These are phyloP conservation scores for Wickerhamomyces sp. DNA, from an alignment of 1,139 yeast genomes.

Conservation along the genomic window DNA sequence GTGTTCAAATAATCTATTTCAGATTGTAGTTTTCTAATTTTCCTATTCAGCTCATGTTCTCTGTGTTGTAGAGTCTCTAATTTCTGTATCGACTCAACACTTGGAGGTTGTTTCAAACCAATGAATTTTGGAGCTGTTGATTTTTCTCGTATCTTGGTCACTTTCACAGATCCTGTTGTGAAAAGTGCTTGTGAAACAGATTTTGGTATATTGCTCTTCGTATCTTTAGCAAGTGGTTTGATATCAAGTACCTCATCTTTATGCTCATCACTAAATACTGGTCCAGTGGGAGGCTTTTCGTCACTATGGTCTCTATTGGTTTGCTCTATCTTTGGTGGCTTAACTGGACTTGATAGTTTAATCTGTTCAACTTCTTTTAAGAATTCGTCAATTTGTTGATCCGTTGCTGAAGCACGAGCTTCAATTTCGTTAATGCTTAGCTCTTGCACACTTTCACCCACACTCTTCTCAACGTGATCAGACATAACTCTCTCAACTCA, in stretches of 20 bases:
- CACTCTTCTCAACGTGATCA: neutral
- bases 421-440: no score
- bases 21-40: slow-evolving; percentile 30
- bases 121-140: slow-evolving; percentile 19
- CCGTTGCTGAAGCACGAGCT: slow-evolving; percentile 13
- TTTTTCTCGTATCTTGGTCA: slow-evolving; percentile 22
- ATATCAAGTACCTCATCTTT: neutral
- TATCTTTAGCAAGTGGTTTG: neutral
- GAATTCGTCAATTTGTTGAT: slow-evolving; percentile 23
- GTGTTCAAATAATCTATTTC: slow-evolving; percentile 32
- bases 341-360: slow-evolving; percentile 18
- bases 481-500: neutral
- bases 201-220: slow-evolving; percentile 15
- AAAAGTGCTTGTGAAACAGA: slow-evolving; percentile 25
- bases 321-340: no score
- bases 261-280: no score
- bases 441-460: no score
- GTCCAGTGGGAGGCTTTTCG: no score
- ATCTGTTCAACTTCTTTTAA: slow-evolving; percentile 22
- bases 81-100: slow-evolving; percentile 11
- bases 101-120: slow-evolving; percentile 19
- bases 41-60: slow-evolving; percentile 21
- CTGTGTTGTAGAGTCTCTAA: slow-evolving; percentile 17
- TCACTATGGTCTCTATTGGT: no score
- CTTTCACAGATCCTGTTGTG: slow-evolving; percentile 18